Evolutionary conservation across 2,329 filamentous ascomycete species (phyloP), one percentile per base, ranked within the genome.

Genomic region (Trichoderma polysporum): DNA sequence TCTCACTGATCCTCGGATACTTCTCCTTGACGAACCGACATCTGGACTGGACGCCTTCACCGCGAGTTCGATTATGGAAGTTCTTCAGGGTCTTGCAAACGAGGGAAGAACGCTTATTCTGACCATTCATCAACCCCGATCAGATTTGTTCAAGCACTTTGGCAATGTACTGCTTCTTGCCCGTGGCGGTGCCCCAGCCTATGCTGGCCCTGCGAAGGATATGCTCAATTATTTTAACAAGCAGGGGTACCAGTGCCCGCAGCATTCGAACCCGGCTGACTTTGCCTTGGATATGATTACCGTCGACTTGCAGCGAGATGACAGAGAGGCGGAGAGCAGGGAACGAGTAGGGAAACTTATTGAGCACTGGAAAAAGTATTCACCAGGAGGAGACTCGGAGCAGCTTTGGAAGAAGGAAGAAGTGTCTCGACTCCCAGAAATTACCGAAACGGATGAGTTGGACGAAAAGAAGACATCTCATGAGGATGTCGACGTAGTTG

Each of bases 11-110:
- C 91, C 91, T 1, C 86, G 88, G 1, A 85, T 94, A 2, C 78
- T 94, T 1, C 80, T 94, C 0, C 83, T 94, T 0, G 91, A 94
- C 68, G 91, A 94, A 71, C 91, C 91, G 0, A 90, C 91, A 0
- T 91, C 88, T 3, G 91, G 91, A 0, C 79, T 93, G 0, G 91
- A 94, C 73, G 90, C 91, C 0, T 93, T 93, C 71, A 93, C 91
- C 0, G 91, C 91, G 1, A 87, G 85, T 62, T 93, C 90, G 1
- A 92, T 93, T 69, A 87, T 92, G 77, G 89, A 92, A 68, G 90
- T 93, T 2, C 82, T 93, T 1, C 84, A 86, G 27, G 88, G 88
- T 2, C 81, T 94, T 2, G 90, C 91, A 0, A 85, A 87, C 25
- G 91, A 93, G 77, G 91, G 91, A 1, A 85, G 90, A 6, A 93